Evolutionary conservation across 2,329 filamentous ascomycete species (phyloP).

Genomic region (Microdochium nivale): DNA sequence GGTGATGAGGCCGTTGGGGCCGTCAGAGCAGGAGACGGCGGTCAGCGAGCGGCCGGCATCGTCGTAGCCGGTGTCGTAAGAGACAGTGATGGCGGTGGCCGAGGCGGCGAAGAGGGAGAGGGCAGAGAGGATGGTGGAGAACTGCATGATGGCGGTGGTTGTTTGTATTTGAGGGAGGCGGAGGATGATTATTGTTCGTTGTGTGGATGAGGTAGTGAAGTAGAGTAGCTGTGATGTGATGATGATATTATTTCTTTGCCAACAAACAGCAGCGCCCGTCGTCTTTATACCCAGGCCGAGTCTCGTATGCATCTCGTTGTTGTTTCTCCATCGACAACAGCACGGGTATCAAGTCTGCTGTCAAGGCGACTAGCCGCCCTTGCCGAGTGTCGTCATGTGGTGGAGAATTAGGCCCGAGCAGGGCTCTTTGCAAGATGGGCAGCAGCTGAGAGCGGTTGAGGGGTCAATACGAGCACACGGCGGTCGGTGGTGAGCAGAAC

Average conservation of each 20-base stretch:
- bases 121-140: conserved; percentile 29
- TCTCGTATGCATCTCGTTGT: no score
- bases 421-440: no score
- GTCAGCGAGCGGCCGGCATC: conserved; percentile 43
- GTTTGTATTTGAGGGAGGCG: neutral
- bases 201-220: neutral
- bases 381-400: no score
- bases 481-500: no score
- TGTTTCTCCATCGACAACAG: no score
- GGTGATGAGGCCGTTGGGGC: conserved; percentile 56
- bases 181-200: neutral
- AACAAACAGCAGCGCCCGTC: neutral
- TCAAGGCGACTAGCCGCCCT: no score
- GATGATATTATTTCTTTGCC: neutral
- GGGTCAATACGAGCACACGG: no score
- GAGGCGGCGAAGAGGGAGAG: conserved; percentile 27
- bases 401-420: no score
- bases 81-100: conserved; percentile 40
- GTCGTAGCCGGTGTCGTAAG: conserved; percentile 68
- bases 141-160: conserved; percentile 30
- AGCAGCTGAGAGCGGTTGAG: no score
- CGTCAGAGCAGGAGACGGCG: conserved; percentile 58
- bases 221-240: neutral
- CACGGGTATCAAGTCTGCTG: no score
- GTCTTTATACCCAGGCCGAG: no score